Conservation (phyloP, 345 rosid genomes). For the Abelmoschus esculentus region DNA sequence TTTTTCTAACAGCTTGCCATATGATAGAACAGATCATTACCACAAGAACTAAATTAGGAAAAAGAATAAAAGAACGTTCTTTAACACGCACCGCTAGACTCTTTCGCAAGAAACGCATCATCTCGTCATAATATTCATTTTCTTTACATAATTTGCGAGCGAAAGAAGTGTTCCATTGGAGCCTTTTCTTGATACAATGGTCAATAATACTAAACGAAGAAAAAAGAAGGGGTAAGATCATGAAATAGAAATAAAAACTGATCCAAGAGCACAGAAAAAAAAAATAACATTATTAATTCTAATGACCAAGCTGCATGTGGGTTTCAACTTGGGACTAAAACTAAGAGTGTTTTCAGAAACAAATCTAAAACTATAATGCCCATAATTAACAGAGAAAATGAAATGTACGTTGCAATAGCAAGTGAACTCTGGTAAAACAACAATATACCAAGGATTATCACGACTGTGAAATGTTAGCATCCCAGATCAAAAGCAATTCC, state of each 20-base stretch:
- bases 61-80: constrained; percentile 10
- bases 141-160: constrained; percentile 88
- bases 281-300: background rate
- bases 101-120: constrained; percentile 93
- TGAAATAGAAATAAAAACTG: background rate
- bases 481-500: no score
- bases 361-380: background rate
- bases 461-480: no score
- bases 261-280: background rate
- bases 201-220: constrained; percentile 47
- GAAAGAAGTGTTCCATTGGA: constrained; percentile 71
- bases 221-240: background rate
- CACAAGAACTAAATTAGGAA: background rate
- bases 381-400: background rate
- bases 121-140: constrained; percentile 91
- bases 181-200: constrained; percentile 87
- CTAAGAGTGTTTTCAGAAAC: background rate
- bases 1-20: background rate
- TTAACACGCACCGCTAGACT: constrained; percentile 71
- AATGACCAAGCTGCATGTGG: background rate
- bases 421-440: no score
- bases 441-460: no score
- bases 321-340: background rate
- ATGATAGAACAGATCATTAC: background rate
- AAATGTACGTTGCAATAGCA: no score